A percentile compares a stretch with the other conserved stretches of the same genome.
Conservation (phyloP, 495 filamentous ascomycete species). For the Staphylotrichum longicolle region DNA sequence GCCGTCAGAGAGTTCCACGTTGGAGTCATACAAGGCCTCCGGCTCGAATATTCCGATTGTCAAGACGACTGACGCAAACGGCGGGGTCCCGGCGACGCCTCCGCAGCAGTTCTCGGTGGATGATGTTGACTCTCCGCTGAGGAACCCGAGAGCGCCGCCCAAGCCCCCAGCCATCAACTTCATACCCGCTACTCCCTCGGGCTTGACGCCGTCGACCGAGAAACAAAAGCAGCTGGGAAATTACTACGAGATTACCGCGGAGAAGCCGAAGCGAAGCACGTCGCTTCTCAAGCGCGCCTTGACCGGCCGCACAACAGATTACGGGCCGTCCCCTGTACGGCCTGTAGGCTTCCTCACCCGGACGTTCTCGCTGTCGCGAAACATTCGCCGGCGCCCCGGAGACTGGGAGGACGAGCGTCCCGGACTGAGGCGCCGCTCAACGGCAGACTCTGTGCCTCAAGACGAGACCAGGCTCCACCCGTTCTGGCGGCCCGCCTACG, state of each 20-base stretch:
- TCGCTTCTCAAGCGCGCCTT: slow-evolving; percentile 59
- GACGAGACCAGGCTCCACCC: slow-evolving; percentile 67
- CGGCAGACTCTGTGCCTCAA: slow-evolving; percentile 40
- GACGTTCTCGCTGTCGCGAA: slow-evolving; percentile 43
- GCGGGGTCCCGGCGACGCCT: slow-evolving; percentile 43
- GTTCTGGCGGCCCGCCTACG: slow-evolving; percentile 76
- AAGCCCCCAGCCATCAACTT: slow-evolving; percentile 63
- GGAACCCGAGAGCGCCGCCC: slow-evolving; percentile 69
- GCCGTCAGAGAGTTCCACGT: slow-evolving; percentile 37
- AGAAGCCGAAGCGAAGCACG: slow-evolving; percentile 45
- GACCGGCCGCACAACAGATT: slow-evolving; percentile 56
- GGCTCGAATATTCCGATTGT: slow-evolving; percentile 31
- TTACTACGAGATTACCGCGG: slow-evolving; percentile 42
- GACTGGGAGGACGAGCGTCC: slow-evolving; percentile 32
- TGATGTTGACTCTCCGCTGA: slow-evolving; percentile 64
- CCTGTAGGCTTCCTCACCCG: slow-evolving; percentile 42
- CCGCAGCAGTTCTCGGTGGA: slow-evolving; percentile 49
- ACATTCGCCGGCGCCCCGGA: slow-evolving; percentile 18
- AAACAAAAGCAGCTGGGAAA: slow-evolving; percentile 53
- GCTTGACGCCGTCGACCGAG: slow-evolving; percentile 53
- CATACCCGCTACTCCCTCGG: slow-evolving; percentile 68
- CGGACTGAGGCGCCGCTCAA: slow-evolving; percentile 35
- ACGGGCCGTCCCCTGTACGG: slow-evolving; percentile 42
- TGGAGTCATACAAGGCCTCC: slow-evolving; percentile 21
- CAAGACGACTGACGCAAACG: slow-evolving; percentile 41